These are phyloP conservation scores for Thalassia testudinum DNA, from an alignment of 116 monocot genomes.

Conservation along the genomic window DNA sequence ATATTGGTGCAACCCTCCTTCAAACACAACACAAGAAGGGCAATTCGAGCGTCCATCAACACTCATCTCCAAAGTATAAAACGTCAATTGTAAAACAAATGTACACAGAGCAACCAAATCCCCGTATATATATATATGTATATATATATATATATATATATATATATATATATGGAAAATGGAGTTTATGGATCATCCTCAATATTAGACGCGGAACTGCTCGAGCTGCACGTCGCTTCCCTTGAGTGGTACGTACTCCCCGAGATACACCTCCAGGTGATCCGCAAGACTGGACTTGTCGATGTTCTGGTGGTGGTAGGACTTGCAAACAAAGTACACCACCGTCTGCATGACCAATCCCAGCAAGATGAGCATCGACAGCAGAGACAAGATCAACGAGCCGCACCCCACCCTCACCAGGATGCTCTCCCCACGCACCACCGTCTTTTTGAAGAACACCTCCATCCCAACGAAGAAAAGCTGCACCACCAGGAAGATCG, in stretches of 20 bases:
- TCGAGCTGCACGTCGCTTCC: conserved; percentile 73
- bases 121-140: no score
- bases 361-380: conserved; percentile 30
- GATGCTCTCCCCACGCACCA: conserved; percentile 8
- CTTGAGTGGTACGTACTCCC: conserved; percentile 68
- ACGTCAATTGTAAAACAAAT: no score
- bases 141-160: no score
- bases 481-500: conserved; percentile 45
- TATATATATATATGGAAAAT: no score
- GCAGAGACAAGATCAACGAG: conserved; percentile 13
- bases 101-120: no score
- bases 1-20: no score
- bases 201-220: conserved; percentile 30
- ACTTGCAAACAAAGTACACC: conserved; percentile 91
- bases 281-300: conserved; percentile 67
- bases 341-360: conserved; percentile 75
- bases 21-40: no score
- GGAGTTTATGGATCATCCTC: neutral
- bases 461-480: conserved; percentile 37
- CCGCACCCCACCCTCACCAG: conserved; percentile 18
- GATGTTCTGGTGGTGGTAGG: conserved; percentile 91
- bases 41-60: no score
- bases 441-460: conserved; percentile 33
- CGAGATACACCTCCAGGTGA: conserved; percentile 82
- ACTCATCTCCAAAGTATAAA: no score